Percentiles rank a stretch among this genome's conserved stretches.
phyloP scores from a whole-genome alignment of 192 early-diverging fungal genomes.

The Lobosporangium transversale region DNA sequence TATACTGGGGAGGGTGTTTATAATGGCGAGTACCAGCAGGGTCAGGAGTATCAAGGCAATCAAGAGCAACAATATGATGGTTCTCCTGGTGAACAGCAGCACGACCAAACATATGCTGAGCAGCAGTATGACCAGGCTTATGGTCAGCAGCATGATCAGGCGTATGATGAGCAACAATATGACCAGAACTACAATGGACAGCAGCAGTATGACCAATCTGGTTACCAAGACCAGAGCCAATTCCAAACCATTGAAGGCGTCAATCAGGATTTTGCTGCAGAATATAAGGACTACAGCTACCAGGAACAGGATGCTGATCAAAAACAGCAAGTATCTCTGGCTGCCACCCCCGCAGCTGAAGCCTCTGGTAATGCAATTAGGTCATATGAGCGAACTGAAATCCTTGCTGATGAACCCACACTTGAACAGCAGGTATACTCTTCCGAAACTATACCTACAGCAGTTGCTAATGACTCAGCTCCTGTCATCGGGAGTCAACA shows the following conservation, averaged over 20 bases:
- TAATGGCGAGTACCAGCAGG: background rate
- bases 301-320: slow-evolving; percentile 1
- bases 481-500: background rate
- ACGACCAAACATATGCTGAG: slow-evolving; percentile 1
- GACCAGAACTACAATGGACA: slow-evolving; percentile 7
- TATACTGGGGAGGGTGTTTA: slow-evolving; percentile 7
- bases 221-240: slow-evolving; percentile 19
- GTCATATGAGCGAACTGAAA: no score
- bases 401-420: slow-evolving; percentile 31
- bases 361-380: background rate
- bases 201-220: slow-evolving; percentile 27
- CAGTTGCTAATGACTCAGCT: background rate
- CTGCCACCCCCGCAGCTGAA: background rate
- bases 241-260: slow-evolving; percentile 3
- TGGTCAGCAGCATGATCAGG: background rate
- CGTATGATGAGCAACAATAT: background rate
- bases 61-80: background rate
- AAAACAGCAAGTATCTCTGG: background rate
- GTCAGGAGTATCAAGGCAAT: background rate
- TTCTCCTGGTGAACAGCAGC: background rate
- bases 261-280: slow-evolving; percentile 14
- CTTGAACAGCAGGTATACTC: slow-evolving; percentile 13
- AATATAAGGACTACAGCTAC: slow-evolving; percentile 16
- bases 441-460: background rate
- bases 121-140: slow-evolving; percentile 8